These are phyloP conservation scores for Cantharellus cinnabarinus DNA, from an alignment of 768 basidiomycete species.

Conservation along the genomic window DNA sequence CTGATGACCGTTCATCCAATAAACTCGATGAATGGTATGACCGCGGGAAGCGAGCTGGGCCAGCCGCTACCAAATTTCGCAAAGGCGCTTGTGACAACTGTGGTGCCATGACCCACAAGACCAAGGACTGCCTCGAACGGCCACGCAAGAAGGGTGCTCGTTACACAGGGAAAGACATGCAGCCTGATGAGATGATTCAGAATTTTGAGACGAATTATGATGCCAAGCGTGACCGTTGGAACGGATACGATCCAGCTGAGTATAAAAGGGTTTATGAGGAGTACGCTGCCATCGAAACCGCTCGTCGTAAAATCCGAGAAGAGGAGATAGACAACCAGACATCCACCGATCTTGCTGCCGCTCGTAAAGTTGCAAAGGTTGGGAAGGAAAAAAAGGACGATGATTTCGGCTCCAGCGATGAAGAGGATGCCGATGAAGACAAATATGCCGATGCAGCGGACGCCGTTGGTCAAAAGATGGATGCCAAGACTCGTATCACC, in stretches of 20 bases:
- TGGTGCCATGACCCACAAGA: conserved; percentile 87
- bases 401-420: conserved; percentile 91
- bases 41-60: conserved; percentile 63
- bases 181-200: conserved; percentile 79
- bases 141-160: conserved; percentile 93
- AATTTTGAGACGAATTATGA: conserved; percentile 61
- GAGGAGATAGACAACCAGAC: conserved; percentile 97
- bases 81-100: conserved; percentile 99
- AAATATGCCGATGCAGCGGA: conserved; percentile 98
- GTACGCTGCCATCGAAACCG: conserved; percentile 81
- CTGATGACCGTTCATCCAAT: conserved; percentile 33
- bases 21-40: conserved; percentile 87
- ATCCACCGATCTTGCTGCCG: conserved; percentile 75
- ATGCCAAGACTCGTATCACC: conserved; percentile 94
- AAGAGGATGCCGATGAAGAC: conserved; percentile 91
- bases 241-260: conserved; percentile 82
- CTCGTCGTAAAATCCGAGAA: conserved; percentile 75
- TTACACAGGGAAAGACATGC: conserved; percentile 75
- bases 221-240: conserved; percentile 95
- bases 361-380: conserved; percentile 87
- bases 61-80: conserved; percentile 88
- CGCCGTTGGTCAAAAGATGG: conserved; percentile 92
- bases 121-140: conserved; percentile 81
- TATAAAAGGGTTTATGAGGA: conserved; percentile 82
- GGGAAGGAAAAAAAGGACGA: conserved; percentile 52